A percentile compares a stretch with the other conserved stretches of the same genome.
Evolutionary conservation across 2,329 filamentous ascomycete species (phyloP).

Genomic region (Sodiomyces alkalinus): DNA sequence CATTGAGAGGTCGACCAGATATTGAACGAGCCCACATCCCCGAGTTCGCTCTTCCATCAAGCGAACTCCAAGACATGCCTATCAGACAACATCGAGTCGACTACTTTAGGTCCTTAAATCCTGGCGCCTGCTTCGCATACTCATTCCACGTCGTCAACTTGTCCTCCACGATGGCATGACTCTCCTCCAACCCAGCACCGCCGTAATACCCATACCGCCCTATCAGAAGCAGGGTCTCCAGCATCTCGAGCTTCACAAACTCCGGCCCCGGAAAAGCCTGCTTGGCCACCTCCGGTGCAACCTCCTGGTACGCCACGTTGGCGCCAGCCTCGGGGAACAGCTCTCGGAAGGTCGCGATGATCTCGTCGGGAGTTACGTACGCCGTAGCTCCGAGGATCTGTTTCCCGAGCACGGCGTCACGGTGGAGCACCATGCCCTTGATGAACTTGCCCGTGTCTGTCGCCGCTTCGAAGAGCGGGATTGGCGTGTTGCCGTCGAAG

Average conservation of each 20-base stretch:
- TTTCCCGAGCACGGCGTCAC: slow-evolving; percentile 13
- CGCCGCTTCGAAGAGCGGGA: slow-evolving; percentile 18
- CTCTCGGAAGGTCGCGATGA: slow-evolving; percentile 14
- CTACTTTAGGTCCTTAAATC: slow-evolving; percentile 20
- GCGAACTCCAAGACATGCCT: background rate
- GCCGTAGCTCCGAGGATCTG: slow-evolving; percentile 19
- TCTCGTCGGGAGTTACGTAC: slow-evolving; percentile 18
- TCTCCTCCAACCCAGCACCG: slow-evolving; percentile 17
- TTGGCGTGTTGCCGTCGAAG: slow-evolving; percentile 12
- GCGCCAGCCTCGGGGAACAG: slow-evolving; percentile 20
- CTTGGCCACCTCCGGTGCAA: background rate
- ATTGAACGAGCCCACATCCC: background rate
- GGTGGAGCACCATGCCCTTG: slow-evolving; percentile 12
- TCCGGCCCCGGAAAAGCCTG: slow-evolving; percentile 1
- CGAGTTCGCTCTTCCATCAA: too few relatives aligned
- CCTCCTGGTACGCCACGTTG: slow-evolving; percentile 15
- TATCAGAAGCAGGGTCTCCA: slow-evolving; percentile 27
- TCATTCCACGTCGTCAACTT: slow-evolving; percentile 22
- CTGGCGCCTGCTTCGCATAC: slow-evolving; percentile 17
- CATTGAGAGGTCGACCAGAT: too few relatives aligned
- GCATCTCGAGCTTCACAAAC: slow-evolving; percentile 19
- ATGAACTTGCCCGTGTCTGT: slow-evolving; percentile 26
- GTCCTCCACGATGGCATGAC: slow-evolving; percentile 17
- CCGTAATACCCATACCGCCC: slow-evolving; percentile 25
- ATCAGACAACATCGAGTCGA: too few relatives aligned